A percentile compares a stretch with the other conserved stretches of the same genome.
phyloP scores from a whole-genome alignment of 768 basidiomycete genomes.

The Suillus weaverae region DNA sequence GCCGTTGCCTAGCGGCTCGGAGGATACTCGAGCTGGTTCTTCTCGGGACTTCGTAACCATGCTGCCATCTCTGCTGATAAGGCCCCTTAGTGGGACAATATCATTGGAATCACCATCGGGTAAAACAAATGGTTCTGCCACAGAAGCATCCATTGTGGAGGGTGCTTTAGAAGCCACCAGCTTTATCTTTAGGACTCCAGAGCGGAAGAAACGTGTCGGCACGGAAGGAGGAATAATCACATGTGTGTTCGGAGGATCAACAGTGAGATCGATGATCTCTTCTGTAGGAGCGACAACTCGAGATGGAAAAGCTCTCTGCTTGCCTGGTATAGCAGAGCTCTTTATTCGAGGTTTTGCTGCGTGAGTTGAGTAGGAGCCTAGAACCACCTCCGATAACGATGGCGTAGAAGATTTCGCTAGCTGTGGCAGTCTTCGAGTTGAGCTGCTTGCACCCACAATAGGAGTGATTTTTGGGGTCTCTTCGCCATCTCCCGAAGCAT shows the following conservation, averaged over 20 bases:
- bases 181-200: slow-evolving; percentile 22
- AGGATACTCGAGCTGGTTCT: not conserved
- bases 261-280: slow-evolving; percentile 13
- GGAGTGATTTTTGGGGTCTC: not conserved
- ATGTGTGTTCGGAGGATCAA: slow-evolving; percentile 3
- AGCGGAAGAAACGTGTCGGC: slow-evolving; percentile 22
- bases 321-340: not conserved
- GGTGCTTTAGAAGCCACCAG: slow-evolving; percentile 4
- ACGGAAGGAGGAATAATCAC: slow-evolving; percentile 17
- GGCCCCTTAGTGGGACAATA: not conserved
- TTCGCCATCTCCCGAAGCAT: not conserved
- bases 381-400: not conserved
- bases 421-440: not conserved
- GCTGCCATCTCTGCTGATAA: not conserved
- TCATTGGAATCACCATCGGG: not conserved
- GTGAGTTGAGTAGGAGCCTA: not conserved
- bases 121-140: not conserved
- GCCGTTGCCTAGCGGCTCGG: too few relatives aligned
- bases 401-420: not conserved
- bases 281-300: not conserved
- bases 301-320: not conserved
- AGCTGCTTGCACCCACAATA: not conserved
- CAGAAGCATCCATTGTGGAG: not conserved
- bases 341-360: not conserved
- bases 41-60: not conserved